Percentiles rank a stretch among this genome's conserved stretches.
phyloP scores from a whole-genome alignment of 1,284 basidiomycete species.

The Volvariella surrecta region DNA sequence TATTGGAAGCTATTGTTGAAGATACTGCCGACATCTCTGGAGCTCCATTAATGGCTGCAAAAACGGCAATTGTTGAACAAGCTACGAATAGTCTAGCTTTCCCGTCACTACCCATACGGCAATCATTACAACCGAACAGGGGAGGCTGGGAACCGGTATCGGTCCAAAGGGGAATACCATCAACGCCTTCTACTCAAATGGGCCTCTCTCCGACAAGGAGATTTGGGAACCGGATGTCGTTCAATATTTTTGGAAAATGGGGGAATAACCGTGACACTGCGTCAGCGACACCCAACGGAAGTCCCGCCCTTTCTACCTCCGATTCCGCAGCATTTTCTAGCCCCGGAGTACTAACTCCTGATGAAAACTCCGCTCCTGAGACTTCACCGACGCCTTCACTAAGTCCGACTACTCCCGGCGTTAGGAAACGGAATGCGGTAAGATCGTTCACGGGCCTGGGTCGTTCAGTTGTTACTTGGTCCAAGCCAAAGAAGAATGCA shows the following conservation, averaged over 20 bases:
- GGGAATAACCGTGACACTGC: background rate
- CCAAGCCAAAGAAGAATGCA: slow-evolving; percentile 12
- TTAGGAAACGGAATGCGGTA: slow-evolving; percentile 16
- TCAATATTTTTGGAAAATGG: slow-evolving; percentile 5
- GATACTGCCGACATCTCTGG: slow-evolving; percentile 1
- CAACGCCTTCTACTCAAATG: slow-evolving; percentile 18
- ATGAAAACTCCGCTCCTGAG: no score
- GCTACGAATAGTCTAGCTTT: no score
- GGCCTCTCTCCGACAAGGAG: slow-evolving; percentile 7
- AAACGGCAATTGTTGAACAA: slow-evolving; percentile 19
- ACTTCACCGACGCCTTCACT: background rate
- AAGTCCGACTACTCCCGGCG: background rate
- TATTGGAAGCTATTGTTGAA: background rate
- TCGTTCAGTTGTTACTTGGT: slow-evolving; percentile 26
- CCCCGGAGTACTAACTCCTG: no score
- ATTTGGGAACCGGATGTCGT: no score
- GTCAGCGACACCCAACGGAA: slow-evolving; percentile 10
- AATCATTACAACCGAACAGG: no score
- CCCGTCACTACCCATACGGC: no score
- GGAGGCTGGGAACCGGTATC: no score
- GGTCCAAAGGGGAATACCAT: no score
- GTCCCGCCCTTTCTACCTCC: no score
- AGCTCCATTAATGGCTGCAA: slow-evolving; percentile 6
- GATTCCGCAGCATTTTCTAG: no score
- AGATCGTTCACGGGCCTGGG: slow-evolving; percentile 28